These are phyloP conservation scores for Lumnitzera littorea DNA, from an alignment of 345 rosid genomes.

Conservation along the genomic window DNA sequence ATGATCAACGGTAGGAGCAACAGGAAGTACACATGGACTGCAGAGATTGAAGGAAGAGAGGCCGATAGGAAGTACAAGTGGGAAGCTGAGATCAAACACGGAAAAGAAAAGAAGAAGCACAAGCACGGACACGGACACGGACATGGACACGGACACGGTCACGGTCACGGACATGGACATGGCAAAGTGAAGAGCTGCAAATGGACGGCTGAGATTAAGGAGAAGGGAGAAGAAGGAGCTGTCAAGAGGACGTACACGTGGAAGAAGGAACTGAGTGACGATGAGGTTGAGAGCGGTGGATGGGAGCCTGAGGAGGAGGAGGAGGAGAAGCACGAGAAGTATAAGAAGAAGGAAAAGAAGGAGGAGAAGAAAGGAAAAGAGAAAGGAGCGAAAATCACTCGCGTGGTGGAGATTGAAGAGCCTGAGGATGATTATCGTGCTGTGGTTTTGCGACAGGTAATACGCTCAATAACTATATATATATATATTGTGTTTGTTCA, in stretches of 20 bases:
- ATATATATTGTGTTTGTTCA: too few relatives aligned
- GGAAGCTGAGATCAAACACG: constrained; percentile 53
- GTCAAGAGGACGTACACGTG: constrained; percentile 48
- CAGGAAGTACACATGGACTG: constrained; percentile 71
- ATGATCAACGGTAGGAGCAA: constrained; percentile 15
- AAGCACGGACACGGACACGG: constrained; percentile 3
- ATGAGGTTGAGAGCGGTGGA: constrained; percentile 19
- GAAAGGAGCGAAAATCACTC: constrained; percentile 8
- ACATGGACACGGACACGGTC: too few relatives aligned
- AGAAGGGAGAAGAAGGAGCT: constrained; percentile 44
- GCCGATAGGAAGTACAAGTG: constrained; percentile 69
- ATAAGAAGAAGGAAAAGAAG: constrained; percentile 40
- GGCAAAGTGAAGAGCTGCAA: constrained; percentile 39
- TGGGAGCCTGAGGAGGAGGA: constrained; percentile 12
- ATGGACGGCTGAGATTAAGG: constrained; percentile 77
- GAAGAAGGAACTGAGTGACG: constrained; percentile 40
- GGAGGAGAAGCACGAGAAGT: constrained; percentile 9
- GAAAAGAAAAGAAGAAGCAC: constrained; percentile 20
- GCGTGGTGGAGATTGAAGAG: constrained; percentile 64
- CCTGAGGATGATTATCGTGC: constrained; percentile 35
- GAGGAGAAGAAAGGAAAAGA: constrained; percentile 9
- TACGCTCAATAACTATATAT: too few relatives aligned
- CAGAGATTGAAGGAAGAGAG: constrained; percentile 58
- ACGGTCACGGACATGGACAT: too few relatives aligned
- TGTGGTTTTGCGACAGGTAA: constrained; percentile 56